Percentiles rank a stretch among this genome's conserved stretches.
Conservation (phyloP, 1,139 yeast genomes). For the Trichomonascaceae sp. region DNA sequence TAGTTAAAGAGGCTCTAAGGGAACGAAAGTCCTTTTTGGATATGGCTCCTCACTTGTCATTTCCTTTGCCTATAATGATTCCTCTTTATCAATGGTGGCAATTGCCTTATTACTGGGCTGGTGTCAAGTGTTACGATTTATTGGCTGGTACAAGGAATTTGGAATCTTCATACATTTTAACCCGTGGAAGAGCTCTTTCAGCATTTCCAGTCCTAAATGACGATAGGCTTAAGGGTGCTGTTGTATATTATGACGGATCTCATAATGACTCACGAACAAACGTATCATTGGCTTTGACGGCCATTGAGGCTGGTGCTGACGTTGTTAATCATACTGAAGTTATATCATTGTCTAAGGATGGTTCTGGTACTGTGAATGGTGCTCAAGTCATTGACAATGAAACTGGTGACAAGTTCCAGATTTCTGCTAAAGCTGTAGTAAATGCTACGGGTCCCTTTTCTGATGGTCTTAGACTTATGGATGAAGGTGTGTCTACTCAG, state of each 20-base stretch:
- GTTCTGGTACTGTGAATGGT: constrained; percentile 56
- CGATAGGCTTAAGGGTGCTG: constrained; percentile 75
- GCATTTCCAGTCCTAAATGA: constrained; percentile 86
- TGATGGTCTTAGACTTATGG: constrained; percentile 82
- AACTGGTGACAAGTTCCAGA: constrained; percentile 30
- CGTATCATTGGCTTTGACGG: constrained; percentile 78
- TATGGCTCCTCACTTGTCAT: constrained; percentile 89
- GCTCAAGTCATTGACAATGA: constrained; percentile 72
- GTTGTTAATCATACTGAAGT: constrained; percentile 84
- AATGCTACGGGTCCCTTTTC: constrained; percentile 96
- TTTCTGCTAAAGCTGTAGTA: constrained; percentile 68
- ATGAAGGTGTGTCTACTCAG: constrained; percentile 43
- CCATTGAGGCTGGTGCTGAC: constrained; percentile 83
- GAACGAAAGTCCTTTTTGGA: constrained; percentile 86
- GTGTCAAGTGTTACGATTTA: constrained; percentile 88
- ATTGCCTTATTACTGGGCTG: constrained; percentile 87
- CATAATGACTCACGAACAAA: constrained; percentile 93
- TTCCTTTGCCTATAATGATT: constrained; percentile 86
- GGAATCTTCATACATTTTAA: constrained; percentile 68
- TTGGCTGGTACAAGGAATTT: constrained; percentile 88
- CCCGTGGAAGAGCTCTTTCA: constrained; percentile 61
- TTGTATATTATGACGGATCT: constrained; percentile 92
- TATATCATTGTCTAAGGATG: constrained; percentile 63
- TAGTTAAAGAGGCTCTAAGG: constrained; percentile 89
- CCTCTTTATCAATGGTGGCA: constrained; percentile 97